phyloP scores from a whole-genome alignment of 2,329 filamentous ascomycete genomes.

The Trichoderma afroharzianum region DNA sequence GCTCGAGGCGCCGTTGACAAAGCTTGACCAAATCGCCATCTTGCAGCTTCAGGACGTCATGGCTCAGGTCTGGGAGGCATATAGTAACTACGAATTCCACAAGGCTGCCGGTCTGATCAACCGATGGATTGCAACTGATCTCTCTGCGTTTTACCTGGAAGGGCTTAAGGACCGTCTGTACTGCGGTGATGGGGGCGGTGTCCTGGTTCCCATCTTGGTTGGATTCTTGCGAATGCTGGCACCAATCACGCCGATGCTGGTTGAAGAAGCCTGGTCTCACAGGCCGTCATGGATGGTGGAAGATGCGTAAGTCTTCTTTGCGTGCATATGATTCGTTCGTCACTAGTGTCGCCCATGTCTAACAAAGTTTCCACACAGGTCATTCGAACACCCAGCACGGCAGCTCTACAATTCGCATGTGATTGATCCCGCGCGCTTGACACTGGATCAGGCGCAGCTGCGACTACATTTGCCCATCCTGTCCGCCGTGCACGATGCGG shows the following conservation, averaged over 20 bases:
- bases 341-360: conserved; percentile 13
- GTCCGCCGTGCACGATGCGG: conserved; percentile 56
- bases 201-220: conserved; percentile 63
- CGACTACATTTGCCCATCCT: conserved; percentile 45
- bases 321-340: neutral
- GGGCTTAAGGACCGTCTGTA: conserved; percentile 89
- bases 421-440: conserved; percentile 38
- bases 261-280: conserved; percentile 85
- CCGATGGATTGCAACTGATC: conserved; percentile 74
- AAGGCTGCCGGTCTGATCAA: conserved; percentile 71
- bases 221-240: conserved; percentile 75
- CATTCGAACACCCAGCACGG: conserved; percentile 39
- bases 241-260: conserved; percentile 76
- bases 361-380: conserved; percentile 23
- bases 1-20: conserved; percentile 49
- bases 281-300: conserved; percentile 61
- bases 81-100: conserved; percentile 75
- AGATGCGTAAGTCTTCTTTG: conserved; percentile 36
- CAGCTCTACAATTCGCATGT: conserved; percentile 47
- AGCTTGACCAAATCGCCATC: conserved; percentile 71
- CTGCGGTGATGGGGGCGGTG: conserved; percentile 67
- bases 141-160: conserved; percentile 94
- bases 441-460: conserved; percentile 36
- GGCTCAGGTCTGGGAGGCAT: conserved; percentile 60
- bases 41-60: conserved; percentile 68